These are phyloP conservation scores for Pythium folliculosum DNA, from an alignment of 352 stramenopile genomes.

Conservation along the genomic window DNA sequence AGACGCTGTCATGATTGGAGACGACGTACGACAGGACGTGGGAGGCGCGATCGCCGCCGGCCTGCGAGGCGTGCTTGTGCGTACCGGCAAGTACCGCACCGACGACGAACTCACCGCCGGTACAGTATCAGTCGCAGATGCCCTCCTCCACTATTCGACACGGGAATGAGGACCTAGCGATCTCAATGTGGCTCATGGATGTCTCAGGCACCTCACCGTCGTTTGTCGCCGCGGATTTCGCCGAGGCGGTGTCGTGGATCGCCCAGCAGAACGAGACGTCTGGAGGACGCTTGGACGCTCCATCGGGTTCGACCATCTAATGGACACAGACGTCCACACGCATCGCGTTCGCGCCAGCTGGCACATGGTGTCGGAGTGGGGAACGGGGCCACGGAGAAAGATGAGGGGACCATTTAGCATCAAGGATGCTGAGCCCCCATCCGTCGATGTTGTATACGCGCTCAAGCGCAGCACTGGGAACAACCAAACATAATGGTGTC, in stretches of 20 bases:
- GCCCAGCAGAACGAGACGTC: conserved; percentile 7
- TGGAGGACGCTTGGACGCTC: neutral
- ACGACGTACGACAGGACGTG: conserved; percentile 58
- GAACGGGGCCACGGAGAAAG: too few species aligned
- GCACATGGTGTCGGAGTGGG: neutral
- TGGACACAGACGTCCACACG: neutral
- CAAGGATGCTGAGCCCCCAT: too few species aligned
- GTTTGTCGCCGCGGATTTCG: conserved; percentile 24
- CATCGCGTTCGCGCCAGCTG: neutral
- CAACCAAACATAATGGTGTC: too few species aligned
- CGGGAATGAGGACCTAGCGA: too few species aligned
- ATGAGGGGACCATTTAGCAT: too few species aligned
- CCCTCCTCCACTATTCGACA: too few species aligned
- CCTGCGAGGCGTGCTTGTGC: conserved; percentile 47
- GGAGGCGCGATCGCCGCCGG: conserved; percentile 44
- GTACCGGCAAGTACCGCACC: conserved; percentile 52
- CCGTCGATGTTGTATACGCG: too few species aligned
- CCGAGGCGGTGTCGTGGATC: conserved; percentile 27
- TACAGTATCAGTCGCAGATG: neutral
- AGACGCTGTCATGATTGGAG: conserved; percentile 57
- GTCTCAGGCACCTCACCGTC: conserved; percentile 18
- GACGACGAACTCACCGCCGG: conserved; percentile 34
- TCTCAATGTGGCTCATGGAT: too few species aligned
- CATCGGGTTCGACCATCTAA: neutral
- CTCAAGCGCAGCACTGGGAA: too few species aligned